Evolutionary conservation across 495 filamentous ascomycete species (phyloP).

Genomic region (Penicillium maclennaniae): DNA sequence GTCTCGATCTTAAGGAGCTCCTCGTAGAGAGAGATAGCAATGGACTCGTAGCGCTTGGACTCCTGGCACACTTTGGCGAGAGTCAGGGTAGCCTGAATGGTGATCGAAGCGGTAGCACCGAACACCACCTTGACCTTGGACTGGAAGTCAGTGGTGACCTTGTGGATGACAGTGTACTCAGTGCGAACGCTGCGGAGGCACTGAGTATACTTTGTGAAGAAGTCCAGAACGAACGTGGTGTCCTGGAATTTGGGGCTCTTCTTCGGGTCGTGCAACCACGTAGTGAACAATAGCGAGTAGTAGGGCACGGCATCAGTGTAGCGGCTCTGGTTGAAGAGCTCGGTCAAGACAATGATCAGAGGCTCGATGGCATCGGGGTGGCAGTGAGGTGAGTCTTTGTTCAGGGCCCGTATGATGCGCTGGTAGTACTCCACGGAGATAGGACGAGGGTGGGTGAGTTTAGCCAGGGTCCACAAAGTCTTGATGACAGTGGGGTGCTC

Average conservation of each 20-base stretch:
- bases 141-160: constrained; percentile 32
- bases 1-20: constrained; percentile 28
- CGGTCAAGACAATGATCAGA: constrained; percentile 34
- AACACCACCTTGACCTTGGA: constrained; percentile 31
- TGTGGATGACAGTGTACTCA: constrained; percentile 29
- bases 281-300: constrained; percentile 33
- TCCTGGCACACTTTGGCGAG: constrained; percentile 37
- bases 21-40: constrained; percentile 31
- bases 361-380: constrained; percentile 35
- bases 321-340: constrained; percentile 33
- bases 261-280: constrained; percentile 28
- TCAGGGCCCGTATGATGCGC: constrained; percentile 31
- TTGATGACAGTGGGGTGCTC: constrained; percentile 32
- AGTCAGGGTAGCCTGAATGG: constrained; percentile 31
- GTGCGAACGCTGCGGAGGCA: constrained; percentile 30
- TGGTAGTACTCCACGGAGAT: constrained; percentile 37
- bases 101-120: constrained; percentile 32
- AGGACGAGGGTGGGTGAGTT: constrained; percentile 32
- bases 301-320: constrained; percentile 33
- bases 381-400: constrained; percentile 31
- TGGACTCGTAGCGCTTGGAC: constrained; percentile 31
- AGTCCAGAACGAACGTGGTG: constrained; percentile 25
- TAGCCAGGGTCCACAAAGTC: constrained; percentile 33
- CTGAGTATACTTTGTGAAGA: constrained; percentile 32
- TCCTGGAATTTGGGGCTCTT: constrained; percentile 29